A percentile compares a stretch with the other conserved stretches of the same genome.
These are phyloP conservation scores for Penicillium ochrochloron DNA, from an alignment of 495 filamentous ascomycete genomes.

Conservation along the genomic window DNA sequence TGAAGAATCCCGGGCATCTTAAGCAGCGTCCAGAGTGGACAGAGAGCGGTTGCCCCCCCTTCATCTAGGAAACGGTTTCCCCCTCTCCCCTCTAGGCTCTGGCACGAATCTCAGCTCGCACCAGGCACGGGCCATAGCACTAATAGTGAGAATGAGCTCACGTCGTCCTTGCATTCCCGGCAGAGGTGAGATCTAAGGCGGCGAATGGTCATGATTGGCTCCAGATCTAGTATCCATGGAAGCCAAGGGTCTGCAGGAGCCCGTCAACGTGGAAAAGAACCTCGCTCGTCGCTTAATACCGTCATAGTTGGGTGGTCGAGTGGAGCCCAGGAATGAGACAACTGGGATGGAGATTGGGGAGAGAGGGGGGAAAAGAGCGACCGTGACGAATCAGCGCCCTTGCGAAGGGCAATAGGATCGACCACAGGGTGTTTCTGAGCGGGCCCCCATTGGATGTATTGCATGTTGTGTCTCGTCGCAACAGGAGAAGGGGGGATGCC, in stretches of 20 bases:
- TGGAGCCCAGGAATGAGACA: slow-evolving; percentile 38
- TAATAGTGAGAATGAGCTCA: slow-evolving; percentile 38
- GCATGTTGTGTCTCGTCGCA: slow-evolving; percentile 38
- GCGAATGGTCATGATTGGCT: slow-evolving; percentile 24
- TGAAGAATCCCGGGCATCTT: slow-evolving; percentile 30
- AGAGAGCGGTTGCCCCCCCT: slow-evolving; percentile 23
- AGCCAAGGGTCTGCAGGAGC: slow-evolving; percentile 27
- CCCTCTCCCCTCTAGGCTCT: slow-evolving; percentile 13
- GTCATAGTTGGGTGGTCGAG: slow-evolving; percentile 27
- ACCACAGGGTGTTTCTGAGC: slow-evolving; percentile 31
- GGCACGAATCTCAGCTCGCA: slow-evolving; percentile 26
- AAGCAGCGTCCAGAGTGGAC: not conserved
- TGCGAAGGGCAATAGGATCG: slow-evolving; percentile 33
- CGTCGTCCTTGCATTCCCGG: slow-evolving; percentile 38
- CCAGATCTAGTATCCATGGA: slow-evolving; percentile 21
- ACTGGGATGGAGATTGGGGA: slow-evolving; percentile 30
- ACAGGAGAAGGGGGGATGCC: slow-evolving; percentile 24
- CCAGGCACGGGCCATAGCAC: slow-evolving; percentile 34
- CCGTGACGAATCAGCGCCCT: slow-evolving; percentile 35
- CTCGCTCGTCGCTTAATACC: slow-evolving; percentile 22
- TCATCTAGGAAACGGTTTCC: slow-evolving; percentile 18
- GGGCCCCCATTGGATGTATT: slow-evolving; percentile 37
- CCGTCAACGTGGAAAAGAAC: slow-evolving; percentile 36
- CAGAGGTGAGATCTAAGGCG: slow-evolving; percentile 24
- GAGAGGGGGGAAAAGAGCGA: slow-evolving; percentile 15